phyloP scores from a whole-genome alignment of 345 rosid genomes.

The Bruguiera sexangula region DNA sequence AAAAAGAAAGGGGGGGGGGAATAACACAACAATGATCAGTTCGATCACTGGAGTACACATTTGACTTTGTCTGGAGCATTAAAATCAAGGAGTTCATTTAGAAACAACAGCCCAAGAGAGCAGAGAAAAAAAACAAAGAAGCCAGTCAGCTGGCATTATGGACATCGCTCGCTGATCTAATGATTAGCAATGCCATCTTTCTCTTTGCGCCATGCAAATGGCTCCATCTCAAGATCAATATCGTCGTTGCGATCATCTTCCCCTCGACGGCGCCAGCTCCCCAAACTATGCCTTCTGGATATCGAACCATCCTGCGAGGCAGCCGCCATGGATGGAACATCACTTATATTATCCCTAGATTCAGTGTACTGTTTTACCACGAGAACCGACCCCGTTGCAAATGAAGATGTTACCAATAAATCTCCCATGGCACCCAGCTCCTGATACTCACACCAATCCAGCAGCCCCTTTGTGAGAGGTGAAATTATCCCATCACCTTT shows the following conservation, averaged over 20 bases:
- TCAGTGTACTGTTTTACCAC: conserved; percentile 51
- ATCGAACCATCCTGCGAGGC: neutral
- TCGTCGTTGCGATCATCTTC: neutral
- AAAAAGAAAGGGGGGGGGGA: too few relatives aligned
- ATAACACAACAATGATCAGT: too few relatives aligned
- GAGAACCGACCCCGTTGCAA: conserved; percentile 52
- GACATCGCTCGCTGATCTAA: neutral
- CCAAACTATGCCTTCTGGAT: neutral
- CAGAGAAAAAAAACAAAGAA: too few relatives aligned
- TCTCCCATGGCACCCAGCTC: conserved; percentile 64
- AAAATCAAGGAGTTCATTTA: too few relatives aligned
- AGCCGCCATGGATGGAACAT: neutral
- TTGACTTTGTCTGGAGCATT: too few relatives aligned
- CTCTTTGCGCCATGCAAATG: conserved; percentile 3
- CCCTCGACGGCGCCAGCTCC: neutral
- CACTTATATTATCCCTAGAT: neutral
- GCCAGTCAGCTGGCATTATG: too few relatives aligned
- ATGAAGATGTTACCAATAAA: conserved; percentile 37
- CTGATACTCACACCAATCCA: conserved; percentile 46
- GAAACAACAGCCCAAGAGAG: too few relatives aligned
- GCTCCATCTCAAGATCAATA: conserved; percentile 6
- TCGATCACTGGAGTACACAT: too few relatives aligned
- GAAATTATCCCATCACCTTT: conserved; percentile 38
- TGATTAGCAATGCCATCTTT: neutral
- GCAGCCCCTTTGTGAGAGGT: conserved; percentile 34